These are phyloP conservation scores for Chaetomidium leptoderma DNA, from an alignment of 495 filamentous ascomycete genomes.

Conservation along the genomic window DNA sequence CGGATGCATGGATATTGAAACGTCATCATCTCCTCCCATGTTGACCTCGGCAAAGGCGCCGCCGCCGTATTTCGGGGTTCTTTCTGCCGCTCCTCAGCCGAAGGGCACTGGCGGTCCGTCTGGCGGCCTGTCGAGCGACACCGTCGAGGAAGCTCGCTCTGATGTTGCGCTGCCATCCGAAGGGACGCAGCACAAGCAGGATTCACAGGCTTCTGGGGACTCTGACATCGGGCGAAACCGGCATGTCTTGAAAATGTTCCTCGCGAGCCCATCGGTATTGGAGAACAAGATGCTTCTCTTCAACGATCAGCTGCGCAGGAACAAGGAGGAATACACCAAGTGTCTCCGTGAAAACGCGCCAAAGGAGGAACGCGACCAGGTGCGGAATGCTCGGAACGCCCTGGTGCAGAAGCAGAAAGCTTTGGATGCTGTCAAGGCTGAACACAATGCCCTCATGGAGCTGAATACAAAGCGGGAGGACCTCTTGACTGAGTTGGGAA, in stretches of 20 bases:
- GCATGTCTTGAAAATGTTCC: constrained; percentile 32
- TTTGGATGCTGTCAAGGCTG: constrained; percentile 27
- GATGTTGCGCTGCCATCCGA: neutral
- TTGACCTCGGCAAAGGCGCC: neutral
- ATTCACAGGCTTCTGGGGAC: constrained; percentile 15
- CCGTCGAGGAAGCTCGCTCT: neutral
- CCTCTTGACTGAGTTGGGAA: constrained; percentile 33
- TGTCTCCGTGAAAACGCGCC: constrained; percentile 31
- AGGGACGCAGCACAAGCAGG: neutral
- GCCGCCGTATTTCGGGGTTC: neutral
- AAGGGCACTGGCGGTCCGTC: neutral
- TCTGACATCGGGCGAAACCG: constrained; percentile 28
- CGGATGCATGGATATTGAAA: constrained; percentile 15
- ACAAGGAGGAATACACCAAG: constrained; percentile 33
- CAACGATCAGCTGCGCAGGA: constrained; percentile 29
- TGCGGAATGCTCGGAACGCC: constrained; percentile 35
- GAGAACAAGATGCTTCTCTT: constrained; percentile 29
- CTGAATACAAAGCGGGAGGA: constrained; percentile 32
- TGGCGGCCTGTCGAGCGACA: neutral
- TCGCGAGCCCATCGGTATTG: constrained; percentile 28
- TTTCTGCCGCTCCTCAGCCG: neutral
- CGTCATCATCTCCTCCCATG: neutral
- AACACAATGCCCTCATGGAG: constrained; percentile 30
- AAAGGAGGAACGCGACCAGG: constrained; percentile 31
- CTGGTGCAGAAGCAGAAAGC: constrained; percentile 33